A percentile compares a stretch with the other conserved stretches of the same genome.
phyloP scores from a whole-genome alignment of 805 yeast genomes.

The Middelhovenomyces tepae region DNA sequence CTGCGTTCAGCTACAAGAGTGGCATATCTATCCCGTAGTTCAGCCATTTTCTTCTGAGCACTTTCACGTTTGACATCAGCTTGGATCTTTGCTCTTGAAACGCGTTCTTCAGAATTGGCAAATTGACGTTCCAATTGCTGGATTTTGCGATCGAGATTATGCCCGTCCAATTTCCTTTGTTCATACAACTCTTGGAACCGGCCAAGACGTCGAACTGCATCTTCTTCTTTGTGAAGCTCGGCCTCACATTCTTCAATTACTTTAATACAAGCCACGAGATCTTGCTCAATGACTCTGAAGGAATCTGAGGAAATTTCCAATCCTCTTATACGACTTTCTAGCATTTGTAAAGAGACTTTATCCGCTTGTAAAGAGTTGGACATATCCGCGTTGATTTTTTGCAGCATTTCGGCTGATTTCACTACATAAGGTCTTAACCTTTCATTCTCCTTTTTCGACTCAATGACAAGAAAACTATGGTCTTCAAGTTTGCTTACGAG shows the following conservation, averaged over 20 bases:
- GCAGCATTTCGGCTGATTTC: slow-evolving; percentile 50
- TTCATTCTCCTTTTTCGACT: slow-evolving; percentile 49
- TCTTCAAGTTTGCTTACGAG: slow-evolving; percentile 54
- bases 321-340: slow-evolving; percentile 44
- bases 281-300: slow-evolving; percentile 43
- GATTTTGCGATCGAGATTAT: slow-evolving; percentile 35
- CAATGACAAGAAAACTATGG: slow-evolving; percentile 46
- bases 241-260: slow-evolving; percentile 42
- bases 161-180: slow-evolving; percentile 29
- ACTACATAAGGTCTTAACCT: slow-evolving; percentile 50
- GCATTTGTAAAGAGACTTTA: slow-evolving; percentile 29
- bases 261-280: slow-evolving; percentile 34
- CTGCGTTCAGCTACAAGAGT: slow-evolving; percentile 41
- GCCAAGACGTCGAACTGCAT: slow-evolving; percentile 31
- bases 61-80: slow-evolving; percentile 37
- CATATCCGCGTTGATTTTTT: slow-evolving; percentile 45
- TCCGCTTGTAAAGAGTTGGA: slow-evolving; percentile 36
- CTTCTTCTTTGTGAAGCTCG: slow-evolving; percentile 38
- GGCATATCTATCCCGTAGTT: slow-evolving; percentile 39
- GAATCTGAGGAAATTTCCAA: slow-evolving; percentile 49
- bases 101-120: slow-evolving; percentile 39
- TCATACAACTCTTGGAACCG: slow-evolving; percentile 36
- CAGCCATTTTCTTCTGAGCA: slow-evolving; percentile 35
- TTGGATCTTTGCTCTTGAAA: slow-evolving; percentile 35
- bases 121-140: slow-evolving; percentile 45